Base-by-base conservation (phyloP, 371 early-diverging fungal genomes). In the Mortierella polycephala region DNA sequence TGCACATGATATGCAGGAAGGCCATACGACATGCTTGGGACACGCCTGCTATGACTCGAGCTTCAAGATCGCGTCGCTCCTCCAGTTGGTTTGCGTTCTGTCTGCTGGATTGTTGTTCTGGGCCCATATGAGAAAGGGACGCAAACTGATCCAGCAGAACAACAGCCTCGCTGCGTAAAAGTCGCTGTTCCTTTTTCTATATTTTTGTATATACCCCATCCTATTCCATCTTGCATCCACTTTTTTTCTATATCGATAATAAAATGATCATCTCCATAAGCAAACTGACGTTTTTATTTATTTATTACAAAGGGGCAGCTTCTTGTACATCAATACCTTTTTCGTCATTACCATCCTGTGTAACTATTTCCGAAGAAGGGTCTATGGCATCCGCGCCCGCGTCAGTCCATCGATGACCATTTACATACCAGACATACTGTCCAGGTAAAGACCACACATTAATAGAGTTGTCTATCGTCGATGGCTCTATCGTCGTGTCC, bases 391-490 rank as follows among this genome's bases (percentile, higher is more conserved):
- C 53, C 53, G 21, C 53, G 12, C 44, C 16, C 6, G 62, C 7
- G 10, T 53, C 57, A 2, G 5, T 62, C 69, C 69, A 74, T n/a
- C 53, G 42, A 30, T 74, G 75, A 1, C 69, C 75, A 65, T 74
- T 57, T 41, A 80, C 66, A 21, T 84, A 84, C 84, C 85, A 85
- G 58, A 77, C 71, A 46, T 84, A 83, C 47, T 83, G 74, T 13
- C 89, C 89, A 14, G 79, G 76, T 2, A 85, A 39, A n/a, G 79
- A 65, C 89, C 89, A 88, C 3, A 83, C 21, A 18, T 81, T 74
- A 9, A 88, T 57, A 5, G 85, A 82, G 60, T 87, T 87, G 57
- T 88, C 89, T 20, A 87, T 74, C 44, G 39, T 13, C 16, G 45
- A 3, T 20, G 41, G 21, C 5, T 1, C 52, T 57, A 20, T 23